Percentiles rank a stretch among this genome's conserved stretches.
phyloP scores from a whole-genome alignment of 768 basidiomycete genomes.

The Coprinellus aureogranulatus region DNA sequence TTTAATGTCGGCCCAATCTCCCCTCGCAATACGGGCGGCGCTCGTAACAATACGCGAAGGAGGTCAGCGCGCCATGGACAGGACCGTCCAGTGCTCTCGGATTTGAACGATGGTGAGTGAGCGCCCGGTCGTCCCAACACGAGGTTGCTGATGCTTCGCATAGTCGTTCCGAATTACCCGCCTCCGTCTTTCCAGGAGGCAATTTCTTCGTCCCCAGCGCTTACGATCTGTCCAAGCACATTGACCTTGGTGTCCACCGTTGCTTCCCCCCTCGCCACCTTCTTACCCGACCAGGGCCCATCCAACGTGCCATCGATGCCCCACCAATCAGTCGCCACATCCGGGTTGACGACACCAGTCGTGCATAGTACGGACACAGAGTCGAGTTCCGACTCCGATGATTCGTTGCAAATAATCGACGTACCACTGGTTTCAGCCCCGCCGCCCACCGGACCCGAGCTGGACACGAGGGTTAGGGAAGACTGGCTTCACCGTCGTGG shows the following conservation, averaged over 20 bases:
- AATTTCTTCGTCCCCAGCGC: slow-evolving; percentile 40
- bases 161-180: slow-evolving; percentile 60
- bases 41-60: slow-evolving; percentile 27
- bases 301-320: background rate
- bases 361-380: slow-evolving; percentile 13
- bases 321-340: slow-evolving; percentile 4
- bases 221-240: slow-evolving; percentile 38
- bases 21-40: slow-evolving; percentile 20
- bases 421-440: slow-evolving; percentile 36
- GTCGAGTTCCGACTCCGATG: slow-evolving; percentile 46
- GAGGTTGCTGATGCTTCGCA: slow-evolving; percentile 10
- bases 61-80: slow-evolving; percentile 20
- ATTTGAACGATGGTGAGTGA: slow-evolving; percentile 23
- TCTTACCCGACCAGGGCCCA: slow-evolving; percentile 14
- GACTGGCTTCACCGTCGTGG: slow-evolving; percentile 32
- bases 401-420: slow-evolving; percentile 54
- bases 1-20: slow-evolving; percentile 44
- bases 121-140: background rate
- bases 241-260: slow-evolving; percentile 31
- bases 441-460: slow-evolving; percentile 11
- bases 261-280: slow-evolving; percentile 16
- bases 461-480: slow-evolving; percentile 31
- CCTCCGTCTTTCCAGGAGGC: slow-evolving; percentile 78
- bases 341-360: background rate
- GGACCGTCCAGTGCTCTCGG: slow-evolving; percentile 26